Conservation (phyloP, 805 yeast genomes). For the Candida chilensis region DNA sequence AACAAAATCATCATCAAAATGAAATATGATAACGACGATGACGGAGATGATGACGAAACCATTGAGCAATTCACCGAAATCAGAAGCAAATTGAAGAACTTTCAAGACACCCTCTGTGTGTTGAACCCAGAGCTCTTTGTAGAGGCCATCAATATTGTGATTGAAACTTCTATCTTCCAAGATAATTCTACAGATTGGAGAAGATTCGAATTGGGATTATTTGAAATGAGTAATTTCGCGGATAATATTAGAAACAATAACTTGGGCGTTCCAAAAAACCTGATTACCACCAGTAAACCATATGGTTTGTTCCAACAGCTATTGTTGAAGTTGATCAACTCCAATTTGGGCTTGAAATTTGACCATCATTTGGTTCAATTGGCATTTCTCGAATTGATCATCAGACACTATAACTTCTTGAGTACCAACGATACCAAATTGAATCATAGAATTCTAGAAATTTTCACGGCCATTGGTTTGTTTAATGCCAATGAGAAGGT, state of each 20-base stretch:
- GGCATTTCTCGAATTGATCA: conserved; percentile 74
- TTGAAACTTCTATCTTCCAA: conserved; percentile 36
- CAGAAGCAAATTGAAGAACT: conserved; percentile 60
- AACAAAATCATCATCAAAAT: conserved; percentile 67
- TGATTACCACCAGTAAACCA: conserved; percentile 59
- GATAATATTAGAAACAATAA: conserved; percentile 74
- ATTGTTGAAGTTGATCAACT: conserved; percentile 43
- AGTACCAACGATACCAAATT: conserved; percentile 35
- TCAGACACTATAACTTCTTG: conserved; percentile 66
- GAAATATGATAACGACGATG: conserved; percentile 71
- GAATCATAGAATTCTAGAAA: conserved; percentile 55
- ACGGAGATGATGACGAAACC: conserved; percentile 65
- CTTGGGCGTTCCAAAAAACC: conserved; percentile 60
- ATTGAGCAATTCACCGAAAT: conserved; percentile 75
- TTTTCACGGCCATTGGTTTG: conserved; percentile 78
- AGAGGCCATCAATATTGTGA: conserved; percentile 50
- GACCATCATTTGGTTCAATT: conserved; percentile 80
- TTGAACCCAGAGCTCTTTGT: conserved; percentile 52
- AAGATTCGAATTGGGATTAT: conserved; percentile 77
- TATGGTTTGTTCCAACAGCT: conserved; percentile 52
- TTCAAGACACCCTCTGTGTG: conserved; percentile 73
- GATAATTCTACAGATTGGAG: conserved; percentile 54
- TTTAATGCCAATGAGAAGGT: conserved; percentile 70
- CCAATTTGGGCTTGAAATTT: conserved; percentile 33
- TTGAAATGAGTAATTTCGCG: conserved; percentile 68